Conservation (phyloP, 129 eudicot genomes). For the Lactuca saligna region DNA sequence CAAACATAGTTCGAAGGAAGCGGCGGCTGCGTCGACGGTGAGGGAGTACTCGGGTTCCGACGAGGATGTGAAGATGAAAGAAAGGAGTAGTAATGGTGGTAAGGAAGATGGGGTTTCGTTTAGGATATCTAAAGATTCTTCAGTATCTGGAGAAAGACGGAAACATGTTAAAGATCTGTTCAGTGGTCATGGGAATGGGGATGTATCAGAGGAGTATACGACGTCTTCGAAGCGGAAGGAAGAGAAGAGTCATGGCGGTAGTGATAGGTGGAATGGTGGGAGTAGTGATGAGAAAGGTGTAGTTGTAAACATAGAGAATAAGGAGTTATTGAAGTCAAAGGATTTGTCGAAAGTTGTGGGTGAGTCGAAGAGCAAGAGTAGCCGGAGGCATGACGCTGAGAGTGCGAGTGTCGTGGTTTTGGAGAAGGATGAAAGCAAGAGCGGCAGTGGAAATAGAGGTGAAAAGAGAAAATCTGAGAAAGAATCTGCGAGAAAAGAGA, state of each 20-base stretch:
- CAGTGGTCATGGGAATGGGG: slow-evolving; percentile 55
- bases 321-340: slow-evolving; percentile 36
- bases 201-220: slow-evolving; percentile 45
- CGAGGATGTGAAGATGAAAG: slow-evolving; percentile 59
- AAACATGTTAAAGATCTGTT: slow-evolving; percentile 49
- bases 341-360: slow-evolving; percentile 33
- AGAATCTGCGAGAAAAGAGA: slow-evolving; percentile 65
- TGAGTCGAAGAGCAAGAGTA: slow-evolving; percentile 64
- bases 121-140: slow-evolving; percentile 52
- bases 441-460: slow-evolving; percentile 51
- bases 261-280: slow-evolving; percentile 85
- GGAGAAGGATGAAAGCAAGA: slow-evolving; percentile 56
- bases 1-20: slow-evolving; percentile 67
- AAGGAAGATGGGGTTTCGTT: slow-evolving; percentile 47
- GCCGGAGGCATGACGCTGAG: slow-evolving; percentile 56
- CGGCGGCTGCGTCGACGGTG: slow-evolving; percentile 14
- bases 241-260: slow-evolving; percentile 52
- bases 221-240: slow-evolving; percentile 57
- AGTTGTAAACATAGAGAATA: slow-evolving; percentile 34
- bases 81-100: slow-evolving; percentile 45
- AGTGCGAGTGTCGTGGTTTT: slow-evolving; percentile 16
- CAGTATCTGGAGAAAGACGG: slow-evolving; percentile 54
- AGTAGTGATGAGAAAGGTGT: slow-evolving; percentile 46
- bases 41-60: slow-evolving; percentile 77
- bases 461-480: slow-evolving; percentile 60